These are phyloP conservation scores for Wickerhamiella brachini DNA, from an alignment of 805 yeast genomes.

Conservation along the genomic window DNA sequence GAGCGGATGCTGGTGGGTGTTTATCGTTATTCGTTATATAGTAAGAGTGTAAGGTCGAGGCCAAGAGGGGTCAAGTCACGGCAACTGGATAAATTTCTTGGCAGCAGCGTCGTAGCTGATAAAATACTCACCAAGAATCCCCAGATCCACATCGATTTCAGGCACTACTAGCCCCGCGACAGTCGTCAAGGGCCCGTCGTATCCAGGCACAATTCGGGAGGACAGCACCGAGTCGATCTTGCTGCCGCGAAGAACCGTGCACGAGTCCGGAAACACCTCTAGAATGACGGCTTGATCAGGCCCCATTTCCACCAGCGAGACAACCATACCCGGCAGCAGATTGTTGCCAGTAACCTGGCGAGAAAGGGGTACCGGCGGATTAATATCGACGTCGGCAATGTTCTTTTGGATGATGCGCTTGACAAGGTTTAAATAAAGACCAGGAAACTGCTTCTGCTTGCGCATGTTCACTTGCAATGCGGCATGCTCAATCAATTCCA, in stretches of 20 bases:
- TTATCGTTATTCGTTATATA: background rate
- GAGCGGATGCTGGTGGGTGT: too few relatives aligned
- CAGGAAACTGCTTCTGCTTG: constrained; percentile 6
- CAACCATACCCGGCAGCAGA: background rate
- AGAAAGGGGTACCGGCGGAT: background rate
- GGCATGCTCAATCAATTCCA: constrained; percentile 15
- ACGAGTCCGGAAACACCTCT: constrained; percentile 10
- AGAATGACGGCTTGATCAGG: constrained; percentile 12
- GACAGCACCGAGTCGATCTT: constrained; percentile 4
- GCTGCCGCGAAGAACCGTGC: constrained; percentile 8
- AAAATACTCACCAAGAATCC: constrained; percentile 14
- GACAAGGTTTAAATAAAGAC: constrained; percentile 9
- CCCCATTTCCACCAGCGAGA: background rate
- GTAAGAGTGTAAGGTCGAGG: too few relatives aligned
- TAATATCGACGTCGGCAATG: constrained; percentile 8
- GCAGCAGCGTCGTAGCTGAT: constrained; percentile 5
- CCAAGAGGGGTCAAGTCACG: background rate
- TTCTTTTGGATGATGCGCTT: constrained; percentile 11
- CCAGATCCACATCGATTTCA: constrained; percentile 12
- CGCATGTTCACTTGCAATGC: constrained; percentile 9
- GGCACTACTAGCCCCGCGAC: constrained; percentile 13
- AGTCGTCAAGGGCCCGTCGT: constrained; percentile 3
- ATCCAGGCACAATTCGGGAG: constrained; percentile 9
- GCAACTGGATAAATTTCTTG: constrained; percentile 3
- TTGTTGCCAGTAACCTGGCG: background rate